These are phyloP conservation scores for Oleoguttula mirabilis DNA, from an alignment of 495 filamentous ascomycete species.

Conservation along the genomic window DNA sequence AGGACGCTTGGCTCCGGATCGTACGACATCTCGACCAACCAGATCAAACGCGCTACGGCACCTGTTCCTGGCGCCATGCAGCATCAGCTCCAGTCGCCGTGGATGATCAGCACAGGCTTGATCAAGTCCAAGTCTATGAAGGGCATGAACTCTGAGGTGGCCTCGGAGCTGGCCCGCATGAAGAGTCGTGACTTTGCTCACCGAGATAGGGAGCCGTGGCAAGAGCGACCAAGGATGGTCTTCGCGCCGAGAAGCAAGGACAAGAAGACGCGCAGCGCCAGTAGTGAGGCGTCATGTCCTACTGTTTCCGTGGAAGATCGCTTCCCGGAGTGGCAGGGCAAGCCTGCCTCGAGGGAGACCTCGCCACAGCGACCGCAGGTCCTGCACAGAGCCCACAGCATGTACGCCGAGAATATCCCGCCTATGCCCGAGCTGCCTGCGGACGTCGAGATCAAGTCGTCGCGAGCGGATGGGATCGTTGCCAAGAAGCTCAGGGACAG, in stretches of 20 bases:
- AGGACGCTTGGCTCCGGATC: constrained; percentile 30
- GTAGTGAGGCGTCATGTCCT: neutral
- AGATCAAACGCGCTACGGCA: constrained; percentile 10
- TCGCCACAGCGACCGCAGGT: neutral
- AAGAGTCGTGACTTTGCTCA: constrained; percentile 28
- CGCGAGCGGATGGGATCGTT: constrained; percentile 10
- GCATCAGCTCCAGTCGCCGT: constrained; percentile 12
- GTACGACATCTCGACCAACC: constrained; percentile 32
- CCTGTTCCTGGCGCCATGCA: constrained; percentile 1
- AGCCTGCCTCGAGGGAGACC: neutral
- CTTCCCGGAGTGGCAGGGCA: constrained; percentile 5
- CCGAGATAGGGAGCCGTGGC: neutral
- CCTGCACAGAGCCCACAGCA: constrained; percentile 1
- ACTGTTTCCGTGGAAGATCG: constrained; percentile 7
- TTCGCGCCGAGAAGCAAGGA: constrained; percentile 2
- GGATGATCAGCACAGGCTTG: constrained; percentile 17
- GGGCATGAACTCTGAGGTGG: constrained; percentile 30
- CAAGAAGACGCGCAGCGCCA: neutral
- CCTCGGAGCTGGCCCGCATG: constrained; percentile 29
- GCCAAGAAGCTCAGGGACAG: constrained; percentile 14
- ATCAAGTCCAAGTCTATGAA: constrained; percentile 15
- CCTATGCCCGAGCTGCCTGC: constrained; percentile 19
- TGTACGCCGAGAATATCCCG: constrained; percentile 18
- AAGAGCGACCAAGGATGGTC: constrained; percentile 7
- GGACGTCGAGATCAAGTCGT: constrained; percentile 9